Conservation (phyloP, 2,329 filamentous ascomycete genomes). For the Cladosporium sp. region DNA sequence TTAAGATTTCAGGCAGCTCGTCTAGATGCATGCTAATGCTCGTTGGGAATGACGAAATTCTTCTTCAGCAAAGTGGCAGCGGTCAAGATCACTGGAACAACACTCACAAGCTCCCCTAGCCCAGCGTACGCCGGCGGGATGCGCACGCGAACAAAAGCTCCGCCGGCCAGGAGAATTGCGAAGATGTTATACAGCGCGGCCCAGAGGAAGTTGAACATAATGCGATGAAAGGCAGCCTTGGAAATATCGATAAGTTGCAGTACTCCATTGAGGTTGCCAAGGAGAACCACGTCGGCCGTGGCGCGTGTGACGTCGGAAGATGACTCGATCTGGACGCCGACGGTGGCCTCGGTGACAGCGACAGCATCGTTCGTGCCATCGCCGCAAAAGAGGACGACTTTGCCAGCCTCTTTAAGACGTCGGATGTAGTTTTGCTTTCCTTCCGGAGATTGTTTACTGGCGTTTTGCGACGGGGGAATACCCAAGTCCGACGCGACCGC, state of each 20-base stretch:
- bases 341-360: constrained; percentile 62
- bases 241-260: constrained; percentile 52
- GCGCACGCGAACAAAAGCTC: constrained; percentile 51
- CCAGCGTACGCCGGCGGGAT: constrained; percentile 61
- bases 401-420: constrained; percentile 16
- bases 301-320: constrained; percentile 58
- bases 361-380: constrained; percentile 75
- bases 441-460: constrained; percentile 13
- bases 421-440: constrained; percentile 51
- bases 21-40: too few relatives aligned
- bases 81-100: constrained; percentile 60
- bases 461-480: constrained; percentile 34
- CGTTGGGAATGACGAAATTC: too few relatives aligned
- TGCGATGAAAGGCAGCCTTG: constrained; percentile 32
- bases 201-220: constrained; percentile 64
- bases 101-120: constrained; percentile 66
- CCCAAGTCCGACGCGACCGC: constrained; percentile 30
- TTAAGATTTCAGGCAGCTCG: too few relatives aligned
- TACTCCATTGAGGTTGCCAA: constrained; percentile 50
- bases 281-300: constrained; percentile 65
- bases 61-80: constrained; percentile 34
- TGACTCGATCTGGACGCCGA: constrained; percentile 63
- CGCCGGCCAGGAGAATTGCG: constrained; percentile 60
- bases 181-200: constrained; percentile 62
- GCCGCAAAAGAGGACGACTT: constrained; percentile 59